These are phyloP conservation scores for Aureobasidium subglaciale DNA, from an alignment of 2,329 filamentous ascomycete species.

Conservation along the genomic window DNA sequence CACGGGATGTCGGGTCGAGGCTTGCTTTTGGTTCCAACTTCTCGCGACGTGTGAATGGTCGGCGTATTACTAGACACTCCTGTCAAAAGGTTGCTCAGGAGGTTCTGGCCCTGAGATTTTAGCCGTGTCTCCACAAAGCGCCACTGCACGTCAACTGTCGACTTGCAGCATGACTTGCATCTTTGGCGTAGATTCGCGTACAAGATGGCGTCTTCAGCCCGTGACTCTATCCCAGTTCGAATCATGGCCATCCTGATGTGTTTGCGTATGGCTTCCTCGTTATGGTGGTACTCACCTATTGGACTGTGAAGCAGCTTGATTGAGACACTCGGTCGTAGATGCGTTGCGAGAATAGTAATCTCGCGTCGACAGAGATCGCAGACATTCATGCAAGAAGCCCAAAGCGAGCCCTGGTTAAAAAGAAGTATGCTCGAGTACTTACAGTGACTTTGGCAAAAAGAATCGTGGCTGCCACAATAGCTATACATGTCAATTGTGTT, in stretches of 20 bases:
- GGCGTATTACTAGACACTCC: not conserved
- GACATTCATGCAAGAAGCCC: not conserved
- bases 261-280: not conserved
- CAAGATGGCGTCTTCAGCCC: not conserved
- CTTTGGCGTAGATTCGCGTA: conserved; percentile 3
- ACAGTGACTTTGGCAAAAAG: not conserved
- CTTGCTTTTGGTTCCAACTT: not conserved
- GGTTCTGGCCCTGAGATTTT: conserved; percentile 4
- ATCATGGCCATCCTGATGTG: not conserved
- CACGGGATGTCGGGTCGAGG: conserved; percentile 3
- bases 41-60: conserved; percentile 2
- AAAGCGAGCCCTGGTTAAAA: not conserved
- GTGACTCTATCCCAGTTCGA: not conserved
- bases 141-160: conserved; percentile 7
- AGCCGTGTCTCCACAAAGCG: conserved; percentile 10
- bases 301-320: not conserved
- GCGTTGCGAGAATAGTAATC: not conserved
- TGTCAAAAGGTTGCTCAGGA: conserved; percentile 7
- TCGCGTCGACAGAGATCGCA: not conserved
- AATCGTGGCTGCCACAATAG: not conserved
- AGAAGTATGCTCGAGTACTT: not conserved
- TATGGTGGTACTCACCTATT: not conserved
- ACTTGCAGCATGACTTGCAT: conserved; percentile 12
- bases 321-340: not conserved
- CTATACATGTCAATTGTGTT: not conserved